Percentiles rank a stretch among this genome's conserved stretches.
Conservation (phyloP, 2,329 filamentous ascomycete genomes). For the Aulographum hederae region DNA sequence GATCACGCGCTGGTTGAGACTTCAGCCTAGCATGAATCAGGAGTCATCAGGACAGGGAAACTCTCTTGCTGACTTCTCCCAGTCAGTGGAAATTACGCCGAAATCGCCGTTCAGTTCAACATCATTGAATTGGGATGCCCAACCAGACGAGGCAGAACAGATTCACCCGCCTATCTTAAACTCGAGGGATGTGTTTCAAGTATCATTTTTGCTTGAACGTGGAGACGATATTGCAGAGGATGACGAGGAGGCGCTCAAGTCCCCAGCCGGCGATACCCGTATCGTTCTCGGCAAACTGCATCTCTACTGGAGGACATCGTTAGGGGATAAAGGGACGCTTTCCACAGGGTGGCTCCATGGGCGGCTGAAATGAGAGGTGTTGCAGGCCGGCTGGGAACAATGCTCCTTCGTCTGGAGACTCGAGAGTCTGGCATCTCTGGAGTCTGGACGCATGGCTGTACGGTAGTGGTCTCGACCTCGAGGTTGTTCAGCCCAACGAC, state of each 20-base stretch:
- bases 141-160: conserved; percentile 6
- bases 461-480: too few relatives aligned
- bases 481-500: too few relatives aligned
- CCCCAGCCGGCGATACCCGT: conserved; percentile 22
- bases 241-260: conserved; percentile 16
- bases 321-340: conserved; percentile 77
- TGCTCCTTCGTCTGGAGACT: too few relatives aligned
- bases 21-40: too few relatives aligned
- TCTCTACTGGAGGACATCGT: conserved; percentile 74
- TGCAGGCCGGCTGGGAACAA: too few relatives aligned
- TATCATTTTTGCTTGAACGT: conserved; percentile 36
- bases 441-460: too few relatives aligned
- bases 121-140: conserved; percentile 35
- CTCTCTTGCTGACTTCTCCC: too few relatives aligned
- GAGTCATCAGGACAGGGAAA: too few relatives aligned
- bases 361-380: too few relatives aligned
- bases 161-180: conserved; percentile 30
- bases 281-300: conserved; percentile 63
- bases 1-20: too few relatives aligned
- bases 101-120: conserved; percentile 34
- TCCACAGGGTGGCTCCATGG: conserved; percentile 76
- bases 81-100: conserved; percentile 29
- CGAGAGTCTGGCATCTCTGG: too few relatives aligned
- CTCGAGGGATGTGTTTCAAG: conserved; percentile 45
- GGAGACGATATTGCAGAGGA: conserved; percentile 6